These are phyloP conservation scores for Stereum hirsutum DNA, from an alignment of 1,284 basidiomycete species.

Conservation along the genomic window DNA sequence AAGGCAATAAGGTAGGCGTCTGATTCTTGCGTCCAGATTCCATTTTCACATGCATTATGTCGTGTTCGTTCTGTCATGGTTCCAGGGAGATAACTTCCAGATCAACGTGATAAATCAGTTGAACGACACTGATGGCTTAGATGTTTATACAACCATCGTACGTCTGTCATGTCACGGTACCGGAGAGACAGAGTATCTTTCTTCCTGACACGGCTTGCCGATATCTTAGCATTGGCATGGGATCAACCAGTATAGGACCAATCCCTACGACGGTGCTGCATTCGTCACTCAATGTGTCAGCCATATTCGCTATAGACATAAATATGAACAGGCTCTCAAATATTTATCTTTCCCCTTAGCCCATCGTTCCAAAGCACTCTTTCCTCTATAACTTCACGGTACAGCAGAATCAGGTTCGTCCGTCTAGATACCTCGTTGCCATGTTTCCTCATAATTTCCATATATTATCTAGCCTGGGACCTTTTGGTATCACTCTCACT, in stretches of 20 bases:
- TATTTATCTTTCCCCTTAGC: no score
- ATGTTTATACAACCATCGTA: slow-evolving; percentile 26
- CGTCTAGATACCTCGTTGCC: no score
- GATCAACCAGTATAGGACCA: slow-evolving; percentile 7
- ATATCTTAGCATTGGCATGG: slow-evolving; percentile 12
- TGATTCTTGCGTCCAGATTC: background rate
- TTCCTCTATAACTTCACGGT: slow-evolving; percentile 15
- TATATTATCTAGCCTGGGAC: slow-evolving; percentile 26
- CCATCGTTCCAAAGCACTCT: slow-evolving; percentile 7
- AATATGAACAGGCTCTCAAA: no score
- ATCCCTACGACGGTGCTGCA: slow-evolving; percentile 5
- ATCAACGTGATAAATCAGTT: slow-evolving; percentile 25
- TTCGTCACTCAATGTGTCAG: slow-evolving; percentile 13
- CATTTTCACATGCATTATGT: background rate
- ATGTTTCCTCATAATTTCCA: no score
- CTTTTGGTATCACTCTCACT: slow-evolving; percentile 28
- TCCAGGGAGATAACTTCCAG: slow-evolving; percentile 15
- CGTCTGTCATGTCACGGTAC: background rate
- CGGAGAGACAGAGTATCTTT: background rate
- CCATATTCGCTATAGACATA: no score
- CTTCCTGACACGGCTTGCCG: background rate
- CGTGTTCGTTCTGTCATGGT: background rate
- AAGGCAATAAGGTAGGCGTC: slow-evolving; percentile 3
- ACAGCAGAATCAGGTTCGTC: slow-evolving; percentile 15
- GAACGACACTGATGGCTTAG: slow-evolving; percentile 17